Percentiles rank a stretch among this genome's conserved stretches.
These are phyloP conservation scores for Daldinia loculata DNA, from an alignment of 495 filamentous ascomycete species.

Conservation along the genomic window DNA sequence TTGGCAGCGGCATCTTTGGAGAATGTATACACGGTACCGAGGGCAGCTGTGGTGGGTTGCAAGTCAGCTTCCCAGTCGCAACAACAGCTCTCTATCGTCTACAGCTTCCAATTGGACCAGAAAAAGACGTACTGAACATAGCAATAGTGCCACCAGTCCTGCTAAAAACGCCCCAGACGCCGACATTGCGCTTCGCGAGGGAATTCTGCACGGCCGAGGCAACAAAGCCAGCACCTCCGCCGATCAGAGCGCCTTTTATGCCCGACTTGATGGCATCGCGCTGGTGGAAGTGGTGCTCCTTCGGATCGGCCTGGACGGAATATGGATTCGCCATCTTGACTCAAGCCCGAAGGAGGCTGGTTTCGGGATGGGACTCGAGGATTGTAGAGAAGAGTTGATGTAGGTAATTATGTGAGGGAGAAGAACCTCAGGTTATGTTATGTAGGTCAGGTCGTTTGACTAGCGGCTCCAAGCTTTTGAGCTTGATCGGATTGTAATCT, in stretches of 20 bases:
- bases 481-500: background rate
- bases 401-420: background rate
- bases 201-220: slow-evolving; percentile 85
- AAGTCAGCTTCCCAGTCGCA: slow-evolving; percentile 25
- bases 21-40: slow-evolving; percentile 83
- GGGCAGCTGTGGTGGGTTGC: slow-evolving; percentile 65
- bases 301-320: slow-evolving; percentile 26
- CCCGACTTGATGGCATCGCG: slow-evolving; percentile 78
- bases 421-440: background rate
- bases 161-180: slow-evolving; percentile 78
- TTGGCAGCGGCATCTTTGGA: slow-evolving; percentile 56
- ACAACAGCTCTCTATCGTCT: background rate
- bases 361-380: slow-evolving; percentile 13
- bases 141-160: slow-evolving; percentile 55
- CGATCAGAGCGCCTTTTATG: slow-evolving; percentile 69
- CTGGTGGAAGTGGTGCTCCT: slow-evolving; percentile 66
- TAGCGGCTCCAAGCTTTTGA: background rate
- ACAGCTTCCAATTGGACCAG: background rate
- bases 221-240: slow-evolving; percentile 73
- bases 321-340: slow-evolving; percentile 44
- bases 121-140: slow-evolving; percentile 48
- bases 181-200: slow-evolving; percentile 78
- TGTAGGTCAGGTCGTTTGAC: background rate
- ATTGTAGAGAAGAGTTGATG: slow-evolving; percentile 4
- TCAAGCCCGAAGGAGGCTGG: slow-evolving; percentile 38